Conservation (phyloP, 768 basidiomycete genomes). For the Rhizopogon salebrosus region DNA sequence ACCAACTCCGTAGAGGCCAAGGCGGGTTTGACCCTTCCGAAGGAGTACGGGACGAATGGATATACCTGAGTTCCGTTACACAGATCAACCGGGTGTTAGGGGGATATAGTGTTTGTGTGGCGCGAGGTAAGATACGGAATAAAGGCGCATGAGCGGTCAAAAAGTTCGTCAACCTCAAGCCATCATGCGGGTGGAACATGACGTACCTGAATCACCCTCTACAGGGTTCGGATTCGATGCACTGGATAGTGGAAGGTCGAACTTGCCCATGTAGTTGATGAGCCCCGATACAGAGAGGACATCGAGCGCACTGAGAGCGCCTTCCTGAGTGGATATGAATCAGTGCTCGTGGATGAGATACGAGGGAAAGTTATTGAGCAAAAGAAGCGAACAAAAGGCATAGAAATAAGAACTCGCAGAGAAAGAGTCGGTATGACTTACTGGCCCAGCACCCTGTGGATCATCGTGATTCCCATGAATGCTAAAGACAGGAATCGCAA, state of each 20-base stretch:
- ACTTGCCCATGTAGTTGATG: constrained; percentile 96
- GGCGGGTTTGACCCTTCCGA: constrained; percentile 75
- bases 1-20: constrained; percentile 94
- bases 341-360: neutral
- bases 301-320: constrained; percentile 93
- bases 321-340: constrained; percentile 53
- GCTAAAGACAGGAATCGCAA: constrained; percentile 95
- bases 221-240: constrained; percentile 25
- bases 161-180: neutral
- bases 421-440: constrained; percentile 35
- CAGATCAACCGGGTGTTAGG: constrained; percentile 33
- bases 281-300: constrained; percentile 91
- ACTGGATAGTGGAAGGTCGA: constrained; percentile 78
- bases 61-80: constrained; percentile 54
- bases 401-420: neutral
- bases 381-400: neutral
- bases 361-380: neutral
- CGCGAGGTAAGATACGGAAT: neutral
- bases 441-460: constrained; percentile 91
- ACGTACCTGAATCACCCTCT: neutral
- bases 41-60: constrained; percentile 87
- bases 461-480: constrained; percentile 99
- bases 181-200: neutral
- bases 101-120: neutral
- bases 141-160: neutral